phyloP scores from a whole-genome alignment of 805 yeast genomes.

The Saturnispora mendoncae region DNA sequence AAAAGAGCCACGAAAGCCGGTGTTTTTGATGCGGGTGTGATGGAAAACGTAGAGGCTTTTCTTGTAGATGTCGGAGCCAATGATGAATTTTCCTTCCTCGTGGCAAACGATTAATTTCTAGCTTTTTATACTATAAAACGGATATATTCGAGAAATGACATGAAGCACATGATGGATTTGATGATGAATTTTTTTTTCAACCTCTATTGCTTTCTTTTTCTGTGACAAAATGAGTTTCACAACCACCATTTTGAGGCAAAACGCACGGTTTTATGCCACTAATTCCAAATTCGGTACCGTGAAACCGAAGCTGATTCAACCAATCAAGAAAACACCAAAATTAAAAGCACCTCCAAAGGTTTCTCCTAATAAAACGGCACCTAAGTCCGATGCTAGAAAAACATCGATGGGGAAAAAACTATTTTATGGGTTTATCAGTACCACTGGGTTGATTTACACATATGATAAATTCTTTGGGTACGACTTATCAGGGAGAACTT shows the following conservation, averaged over 20 bases:
- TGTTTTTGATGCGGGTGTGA: constrained; percentile 62
- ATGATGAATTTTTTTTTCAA: not conserved
- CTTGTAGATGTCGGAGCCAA: constrained; percentile 42
- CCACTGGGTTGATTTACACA: constrained; percentile 18
- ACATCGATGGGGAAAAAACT: constrained; percentile 7
- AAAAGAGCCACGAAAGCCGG: constrained; percentile 68
- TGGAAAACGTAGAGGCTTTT: constrained; percentile 66
- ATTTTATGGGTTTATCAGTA: constrained; percentile 12
- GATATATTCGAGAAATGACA: too few species aligned
- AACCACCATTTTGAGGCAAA: not conserved
- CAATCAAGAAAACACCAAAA: not conserved
- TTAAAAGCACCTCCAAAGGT: constrained; percentile 1
- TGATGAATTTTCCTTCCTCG: constrained; percentile 33
- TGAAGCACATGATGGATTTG: not conserved
- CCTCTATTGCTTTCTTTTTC: constrained; percentile 1
- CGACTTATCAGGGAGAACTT: constrained; percentile 45
- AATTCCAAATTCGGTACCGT: not conserved
- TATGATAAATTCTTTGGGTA: constrained; percentile 32
- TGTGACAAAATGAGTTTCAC: not conserved
- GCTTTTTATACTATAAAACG: not conserved
- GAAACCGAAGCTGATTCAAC: not conserved
- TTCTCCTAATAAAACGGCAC: not conserved
- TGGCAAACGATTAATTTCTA: constrained; percentile 20
- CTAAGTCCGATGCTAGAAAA: not conserved
- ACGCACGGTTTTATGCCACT: not conserved